Percentiles rank a stretch among this genome's conserved stretches.
Evolutionary conservation across 371 early-diverging fungal genomes (phyloP).

Genomic region (Dentiscutata heterogama): DNA sequence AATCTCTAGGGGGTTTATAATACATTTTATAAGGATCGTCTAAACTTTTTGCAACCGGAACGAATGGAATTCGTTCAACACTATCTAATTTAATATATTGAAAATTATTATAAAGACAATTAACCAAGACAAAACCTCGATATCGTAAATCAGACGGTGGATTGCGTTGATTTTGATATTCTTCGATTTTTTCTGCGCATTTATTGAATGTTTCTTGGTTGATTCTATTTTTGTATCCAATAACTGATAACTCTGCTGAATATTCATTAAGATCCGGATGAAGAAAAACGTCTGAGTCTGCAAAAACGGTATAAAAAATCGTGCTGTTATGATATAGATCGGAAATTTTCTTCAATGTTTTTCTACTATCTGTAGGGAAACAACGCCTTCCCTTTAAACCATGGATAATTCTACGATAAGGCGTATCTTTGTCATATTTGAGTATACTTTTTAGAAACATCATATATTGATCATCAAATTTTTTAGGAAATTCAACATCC

Average conservation of each 20-base stretch:
- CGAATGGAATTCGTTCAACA: not conserved
- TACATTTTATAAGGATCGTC: not conserved
- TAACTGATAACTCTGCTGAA: not conserved
- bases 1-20: not conserved
- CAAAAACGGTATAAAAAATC: conserved; percentile 12
- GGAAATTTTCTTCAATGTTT: not conserved
- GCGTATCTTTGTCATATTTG: too few relatives aligned
- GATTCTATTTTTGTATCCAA: conserved; percentile 22
- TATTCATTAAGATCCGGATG: not conserved
- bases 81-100: not conserved
- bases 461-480: not conserved
- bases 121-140: not conserved
- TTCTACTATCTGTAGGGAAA: not conserved
- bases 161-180: not conserved
- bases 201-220: not conserved
- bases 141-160: not conserved
- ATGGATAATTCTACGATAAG: not conserved
- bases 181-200: conserved; percentile 22
- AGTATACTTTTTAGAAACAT: not conserved
- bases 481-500: not conserved
- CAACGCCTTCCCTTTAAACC: not conserved
- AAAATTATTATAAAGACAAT: conserved; percentile 19
- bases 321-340: not conserved
- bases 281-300: not conserved
- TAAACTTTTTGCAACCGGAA: conserved; percentile 27